Evolutionary conservation across 2,329 filamentous ascomycete genomes (phyloP).

Genomic region (Triangularia setosa): DNA sequence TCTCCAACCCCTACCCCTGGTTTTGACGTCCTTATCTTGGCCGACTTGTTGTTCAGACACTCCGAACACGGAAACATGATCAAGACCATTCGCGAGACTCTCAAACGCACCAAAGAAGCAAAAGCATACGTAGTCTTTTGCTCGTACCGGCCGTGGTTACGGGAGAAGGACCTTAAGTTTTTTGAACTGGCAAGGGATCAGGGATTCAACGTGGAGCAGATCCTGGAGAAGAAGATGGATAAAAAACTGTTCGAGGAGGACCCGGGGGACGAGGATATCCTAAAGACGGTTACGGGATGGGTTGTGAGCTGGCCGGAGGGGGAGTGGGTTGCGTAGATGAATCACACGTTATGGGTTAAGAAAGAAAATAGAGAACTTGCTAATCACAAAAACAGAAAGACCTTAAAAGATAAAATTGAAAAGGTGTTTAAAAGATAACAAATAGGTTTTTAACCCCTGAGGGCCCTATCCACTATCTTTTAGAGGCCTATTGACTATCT

Average conservation of each 20-base stretch:
- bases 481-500: too few species aligned
- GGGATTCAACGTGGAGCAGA: constrained; percentile 74
- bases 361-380: too few species aligned
- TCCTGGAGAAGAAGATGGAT: constrained; percentile 78
- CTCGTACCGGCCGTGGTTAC: constrained; percentile 86
- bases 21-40: constrained; percentile 82
- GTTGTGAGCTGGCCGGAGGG: constrained; percentile 60
- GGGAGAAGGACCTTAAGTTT: constrained; percentile 79
- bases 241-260: constrained; percentile 87
- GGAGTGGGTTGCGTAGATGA: constrained; percentile 28
- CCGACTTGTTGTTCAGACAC: constrained; percentile 88
- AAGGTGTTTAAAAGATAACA: too few species aligned
- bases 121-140: constrained; percentile 88
- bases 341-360: too few species aligned
- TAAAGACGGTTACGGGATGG: constrained; percentile 80
- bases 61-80: constrained; percentile 78
- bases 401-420: too few species aligned
- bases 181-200: constrained; percentile 70
- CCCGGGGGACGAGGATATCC: constrained; percentile 74
- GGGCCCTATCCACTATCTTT: too few species aligned
- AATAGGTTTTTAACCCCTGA: too few species aligned
- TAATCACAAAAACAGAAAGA: too few species aligned
- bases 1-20: constrained; percentile 24
- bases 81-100: constrained; percentile 63
- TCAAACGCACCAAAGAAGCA: constrained; percentile 53